These are phyloP conservation scores for Trichoderma harzianum DNA, from an alignment of 2,329 filamentous ascomycete genomes.

Conservation along the genomic window DNA sequence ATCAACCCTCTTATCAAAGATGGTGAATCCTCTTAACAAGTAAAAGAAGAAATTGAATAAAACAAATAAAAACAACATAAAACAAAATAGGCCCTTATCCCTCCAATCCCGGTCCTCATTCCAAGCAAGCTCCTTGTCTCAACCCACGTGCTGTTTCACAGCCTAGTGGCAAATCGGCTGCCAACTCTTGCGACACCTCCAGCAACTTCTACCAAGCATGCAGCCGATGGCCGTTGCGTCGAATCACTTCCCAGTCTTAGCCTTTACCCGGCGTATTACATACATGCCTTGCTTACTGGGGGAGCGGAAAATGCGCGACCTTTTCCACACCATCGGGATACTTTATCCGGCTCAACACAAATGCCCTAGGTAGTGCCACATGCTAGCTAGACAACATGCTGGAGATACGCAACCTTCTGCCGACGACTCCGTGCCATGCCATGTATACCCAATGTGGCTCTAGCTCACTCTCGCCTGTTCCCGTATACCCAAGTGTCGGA, in stretches of 20 bases:
- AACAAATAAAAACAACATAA: not conserved
- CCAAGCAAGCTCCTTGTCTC: not conserved
- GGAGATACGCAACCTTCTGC: not conserved
- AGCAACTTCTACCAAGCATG: not conserved
- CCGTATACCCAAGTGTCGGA: not conserved
- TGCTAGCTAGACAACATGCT: not conserved
- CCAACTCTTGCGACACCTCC: not conserved
- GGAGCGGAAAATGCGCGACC: not conserved
- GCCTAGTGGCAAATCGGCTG: not conserved
- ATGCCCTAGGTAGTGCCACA: not conserved
- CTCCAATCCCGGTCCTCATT: not conserved
- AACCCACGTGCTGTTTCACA: not conserved
- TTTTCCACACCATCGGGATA: not conserved
- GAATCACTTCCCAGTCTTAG: not conserved
- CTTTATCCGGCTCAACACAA: constrained; percentile 1
- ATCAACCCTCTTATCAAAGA: not conserved
- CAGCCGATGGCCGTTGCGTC: not conserved
- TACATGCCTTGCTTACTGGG: not conserved
- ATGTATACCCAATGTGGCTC: constrained; percentile 3
- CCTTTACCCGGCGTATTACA: not conserved
- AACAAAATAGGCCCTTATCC: not conserved
- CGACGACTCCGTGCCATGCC: not conserved
- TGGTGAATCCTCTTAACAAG: not conserved
- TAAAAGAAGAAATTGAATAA: not conserved
- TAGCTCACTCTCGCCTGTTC: not conserved